A percentile compares a stretch with the other conserved stretches of the same genome.
Conservation (phyloP, 139 green algal species). For the Tetradesmus lagerheimii region DNA sequence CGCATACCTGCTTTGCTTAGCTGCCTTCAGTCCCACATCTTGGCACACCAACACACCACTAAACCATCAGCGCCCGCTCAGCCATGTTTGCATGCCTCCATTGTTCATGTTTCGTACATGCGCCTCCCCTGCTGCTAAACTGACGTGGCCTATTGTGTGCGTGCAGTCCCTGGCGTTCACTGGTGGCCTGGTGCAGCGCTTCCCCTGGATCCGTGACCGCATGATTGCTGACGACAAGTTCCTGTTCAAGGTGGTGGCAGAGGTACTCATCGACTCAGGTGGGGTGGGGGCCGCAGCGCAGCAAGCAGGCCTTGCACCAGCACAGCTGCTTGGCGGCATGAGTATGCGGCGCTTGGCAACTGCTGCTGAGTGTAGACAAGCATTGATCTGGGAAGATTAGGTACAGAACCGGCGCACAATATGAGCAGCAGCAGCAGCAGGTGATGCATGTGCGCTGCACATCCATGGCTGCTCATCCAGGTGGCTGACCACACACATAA, state of each 20-base stretch:
- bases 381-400: too few species aligned
- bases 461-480: background rate
- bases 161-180: conserved; percentile 55
- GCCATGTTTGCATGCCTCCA: background rate
- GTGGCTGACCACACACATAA: background rate
- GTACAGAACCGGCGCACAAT: too few species aligned
- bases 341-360: background rate
- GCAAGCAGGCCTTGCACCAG: background rate
- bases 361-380: too few species aligned
- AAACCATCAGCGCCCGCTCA: too few species aligned
- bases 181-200: conserved; percentile 62
- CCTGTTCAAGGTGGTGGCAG: conserved; percentile 91
- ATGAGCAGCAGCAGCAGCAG: background rate
- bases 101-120: background rate
- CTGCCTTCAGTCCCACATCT: too few species aligned
- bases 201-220: conserved; percentile 86
- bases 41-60: too few species aligned
- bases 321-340: background rate
- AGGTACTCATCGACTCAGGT: conserved; percentile 94
- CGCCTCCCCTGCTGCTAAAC: background rate
- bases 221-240: conserved; percentile 88
- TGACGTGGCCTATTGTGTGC: background rate
- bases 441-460: background rate
- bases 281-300: background rate
- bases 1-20: background rate